These are phyloP conservation scores for Nepenthes mirabilis DNA, from an alignment of 148 eudicot genomes.

Conservation along the genomic window DNA sequence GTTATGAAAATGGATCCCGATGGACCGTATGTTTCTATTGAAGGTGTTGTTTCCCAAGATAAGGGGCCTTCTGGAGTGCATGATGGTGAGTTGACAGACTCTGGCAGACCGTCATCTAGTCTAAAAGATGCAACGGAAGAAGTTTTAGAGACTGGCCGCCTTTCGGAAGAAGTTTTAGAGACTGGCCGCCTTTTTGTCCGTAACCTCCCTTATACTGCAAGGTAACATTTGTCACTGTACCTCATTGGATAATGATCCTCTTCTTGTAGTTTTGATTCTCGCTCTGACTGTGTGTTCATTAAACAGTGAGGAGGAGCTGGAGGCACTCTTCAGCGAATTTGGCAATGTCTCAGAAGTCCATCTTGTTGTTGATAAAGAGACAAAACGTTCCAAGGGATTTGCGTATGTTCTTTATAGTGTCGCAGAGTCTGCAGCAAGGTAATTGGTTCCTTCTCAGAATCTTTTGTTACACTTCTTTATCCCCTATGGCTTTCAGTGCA, in stretches of 20 bases:
- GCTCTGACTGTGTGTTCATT: background rate
- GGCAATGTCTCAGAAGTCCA: conserved; percentile 72
- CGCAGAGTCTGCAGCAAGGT: conserved; percentile 85
- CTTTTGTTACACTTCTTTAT: background rate
- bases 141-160: conserved; percentile 49
- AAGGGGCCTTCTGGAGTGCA: conserved; percentile 16
- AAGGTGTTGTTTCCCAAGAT: conserved; percentile 11
- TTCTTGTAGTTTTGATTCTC: background rate
- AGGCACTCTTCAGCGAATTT: conserved; percentile 50
- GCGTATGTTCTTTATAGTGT: conserved; percentile 52
- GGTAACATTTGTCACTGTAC: conserved; percentile 27
- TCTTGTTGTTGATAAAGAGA: conserved; percentile 82
- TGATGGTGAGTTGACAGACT: conserved; percentile 20
- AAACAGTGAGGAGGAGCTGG: conserved; percentile 81
- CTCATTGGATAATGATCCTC: background rate
- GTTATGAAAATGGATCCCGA: conserved; percentile 9
- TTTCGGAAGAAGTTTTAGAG: conserved; percentile 32
- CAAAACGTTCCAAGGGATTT: conserved; percentile 73
- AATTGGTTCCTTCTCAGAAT: conserved; percentile 5
- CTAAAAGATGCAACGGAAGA: conserved; percentile 26
- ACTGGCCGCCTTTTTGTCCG: conserved; percentile 79
- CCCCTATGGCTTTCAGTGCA: background rate
- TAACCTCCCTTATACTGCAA: conserved; percentile 78
- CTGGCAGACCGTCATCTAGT: conserved; percentile 22
- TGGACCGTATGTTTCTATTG: conserved; percentile 8